A percentile compares a stretch with the other conserved stretches of the same genome.
Evolutionary conservation across 345 rosid genomes (phyloP).

Genomic region (rapeseed (Brassica napus)): DNA sequence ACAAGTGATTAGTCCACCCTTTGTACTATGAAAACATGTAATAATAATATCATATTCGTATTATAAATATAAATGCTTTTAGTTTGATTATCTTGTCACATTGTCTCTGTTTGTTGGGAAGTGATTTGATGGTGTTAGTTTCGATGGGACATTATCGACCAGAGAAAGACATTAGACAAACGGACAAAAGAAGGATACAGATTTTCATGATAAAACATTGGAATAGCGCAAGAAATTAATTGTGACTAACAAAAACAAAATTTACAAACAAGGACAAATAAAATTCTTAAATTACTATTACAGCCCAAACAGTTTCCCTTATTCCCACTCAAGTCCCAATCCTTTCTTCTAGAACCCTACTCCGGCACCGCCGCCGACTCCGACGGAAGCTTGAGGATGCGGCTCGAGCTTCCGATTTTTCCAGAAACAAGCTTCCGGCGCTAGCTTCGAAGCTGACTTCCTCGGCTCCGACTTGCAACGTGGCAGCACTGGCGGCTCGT

Average conservation of each 20-base stretch:
- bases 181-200: slow-evolving; percentile 30
- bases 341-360: slow-evolving; percentile 55
- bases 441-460: slow-evolving; percentile 67
- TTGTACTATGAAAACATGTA: slow-evolving; percentile 30
- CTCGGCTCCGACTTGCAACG: slow-evolving; percentile 97
- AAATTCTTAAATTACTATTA: slow-evolving; percentile 29
- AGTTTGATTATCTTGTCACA: slow-evolving; percentile 11
- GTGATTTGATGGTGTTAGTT: slow-evolving; percentile 29
- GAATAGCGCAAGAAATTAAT: slow-evolving; percentile 30
- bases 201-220: slow-evolving; percentile 23
- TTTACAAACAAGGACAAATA: slow-evolving; percentile 44
- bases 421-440: slow-evolving; percentile 81
- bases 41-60: slow-evolving; percentile 10
- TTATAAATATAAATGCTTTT: background rate
- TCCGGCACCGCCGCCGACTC: slow-evolving; percentile 79
- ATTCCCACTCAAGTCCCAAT: background rate
- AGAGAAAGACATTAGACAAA: slow-evolving; percentile 31
- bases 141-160: slow-evolving; percentile 34
- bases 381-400: slow-evolving; percentile 56
- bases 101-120: slow-evolving; percentile 27
- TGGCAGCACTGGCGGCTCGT: slow-evolving; percentile 65
- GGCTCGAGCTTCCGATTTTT: slow-evolving; percentile 90
- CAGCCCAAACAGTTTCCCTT: slow-evolving; percentile 33
- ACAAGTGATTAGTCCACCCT: slow-evolving; percentile 43
- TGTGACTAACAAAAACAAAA: slow-evolving; percentile 34